phyloP scores from a whole-genome alignment of 352 stramenopile species.

The Phytophthora ohioensis region DNA sequence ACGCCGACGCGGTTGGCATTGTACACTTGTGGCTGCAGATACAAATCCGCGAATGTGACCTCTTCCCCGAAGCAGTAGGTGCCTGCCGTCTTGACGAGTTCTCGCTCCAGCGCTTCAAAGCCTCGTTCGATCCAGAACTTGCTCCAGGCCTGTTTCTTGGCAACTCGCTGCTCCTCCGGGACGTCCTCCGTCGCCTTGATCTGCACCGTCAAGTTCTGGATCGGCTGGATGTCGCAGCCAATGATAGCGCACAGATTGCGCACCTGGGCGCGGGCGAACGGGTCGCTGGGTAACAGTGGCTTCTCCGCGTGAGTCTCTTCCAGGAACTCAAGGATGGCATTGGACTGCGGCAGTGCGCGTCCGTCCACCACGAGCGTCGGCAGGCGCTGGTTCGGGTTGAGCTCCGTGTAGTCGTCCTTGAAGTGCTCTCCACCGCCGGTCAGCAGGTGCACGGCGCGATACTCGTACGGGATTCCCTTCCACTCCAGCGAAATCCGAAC shows the following conservation, averaged over 20 bases:
- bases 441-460: slow-evolving; percentile 78
- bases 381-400: slow-evolving; percentile 81
- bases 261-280: slow-evolving; percentile 72
- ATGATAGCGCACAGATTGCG: slow-evolving; percentile 93
- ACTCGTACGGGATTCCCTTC: slow-evolving; percentile 87
- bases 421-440: slow-evolving; percentile 68
- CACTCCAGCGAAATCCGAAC: slow-evolving; percentile 90
- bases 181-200: slow-evolving; percentile 56
- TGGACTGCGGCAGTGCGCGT: slow-evolving; percentile 79
- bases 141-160: slow-evolving; percentile 56
- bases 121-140: slow-evolving; percentile 84
- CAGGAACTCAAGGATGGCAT: slow-evolving; percentile 95
- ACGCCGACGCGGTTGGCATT: slow-evolving; percentile 92
- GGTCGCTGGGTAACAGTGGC: slow-evolving; percentile 79
- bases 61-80: slow-evolving; percentile 80
- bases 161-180: slow-evolving; percentile 61
- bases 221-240: slow-evolving; percentile 91
- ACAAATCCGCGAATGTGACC: slow-evolving; percentile 91
- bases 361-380: slow-evolving; percentile 90
- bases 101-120: slow-evolving; percentile 84
- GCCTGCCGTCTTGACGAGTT: slow-evolving; percentile 60
- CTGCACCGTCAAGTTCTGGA: slow-evolving; percentile 90
- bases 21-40: slow-evolving; percentile 93
- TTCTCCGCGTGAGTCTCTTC: slow-evolving; percentile 84
- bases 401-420: slow-evolving; percentile 55